Conservation (phyloP, 495 filamentous ascomycete genomes). For the Penicillium odoratum region DNA sequence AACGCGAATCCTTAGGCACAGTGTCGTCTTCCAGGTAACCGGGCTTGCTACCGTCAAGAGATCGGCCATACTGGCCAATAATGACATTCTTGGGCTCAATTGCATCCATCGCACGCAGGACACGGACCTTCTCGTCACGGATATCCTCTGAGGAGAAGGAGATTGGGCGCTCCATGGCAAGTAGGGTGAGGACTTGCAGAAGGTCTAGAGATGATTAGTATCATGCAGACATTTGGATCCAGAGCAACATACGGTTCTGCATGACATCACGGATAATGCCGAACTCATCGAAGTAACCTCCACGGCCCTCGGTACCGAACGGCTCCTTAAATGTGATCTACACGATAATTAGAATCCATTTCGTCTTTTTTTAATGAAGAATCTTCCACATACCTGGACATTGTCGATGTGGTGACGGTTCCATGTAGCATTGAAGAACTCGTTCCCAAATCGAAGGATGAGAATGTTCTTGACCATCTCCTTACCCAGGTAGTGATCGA, state of each 20-base stretch:
- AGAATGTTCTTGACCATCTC: constrained; percentile 99
- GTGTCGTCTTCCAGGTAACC: constrained; percentile 99
- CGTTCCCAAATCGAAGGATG: constrained; percentile 96
- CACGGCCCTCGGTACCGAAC: constrained; percentile 98
- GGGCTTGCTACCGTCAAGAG: constrained; percentile 94
- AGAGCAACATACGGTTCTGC: constrained; percentile 70
- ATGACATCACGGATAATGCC: constrained; percentile 99
- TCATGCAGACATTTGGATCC: background rate
- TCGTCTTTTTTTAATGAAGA: background rate
- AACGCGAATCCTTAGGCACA: constrained; percentile 94
- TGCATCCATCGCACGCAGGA: constrained; percentile 86
- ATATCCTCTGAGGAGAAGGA: constrained; percentile 99
- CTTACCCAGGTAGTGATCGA: constrained; percentile 99
- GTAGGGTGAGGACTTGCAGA: constrained; percentile 90
- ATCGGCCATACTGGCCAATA: constrained; percentile 97
- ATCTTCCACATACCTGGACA: constrained; percentile 55
- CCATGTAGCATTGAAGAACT: constrained; percentile 99
- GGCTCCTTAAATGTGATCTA: constrained; percentile 99
- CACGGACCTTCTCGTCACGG: constrained; percentile 96
- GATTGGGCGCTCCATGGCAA: constrained; percentile 98
- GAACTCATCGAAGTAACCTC: constrained; percentile 99
- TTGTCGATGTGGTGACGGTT: constrained; percentile 99
- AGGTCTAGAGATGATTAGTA: constrained; percentile 58
- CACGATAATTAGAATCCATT: constrained; percentile 5
- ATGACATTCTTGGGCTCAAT: constrained; percentile 99